These are phyloP conservation scores for Trypanosoma rangeli DNA, from an alignment of 208 protist species.

Conservation along the genomic window DNA sequence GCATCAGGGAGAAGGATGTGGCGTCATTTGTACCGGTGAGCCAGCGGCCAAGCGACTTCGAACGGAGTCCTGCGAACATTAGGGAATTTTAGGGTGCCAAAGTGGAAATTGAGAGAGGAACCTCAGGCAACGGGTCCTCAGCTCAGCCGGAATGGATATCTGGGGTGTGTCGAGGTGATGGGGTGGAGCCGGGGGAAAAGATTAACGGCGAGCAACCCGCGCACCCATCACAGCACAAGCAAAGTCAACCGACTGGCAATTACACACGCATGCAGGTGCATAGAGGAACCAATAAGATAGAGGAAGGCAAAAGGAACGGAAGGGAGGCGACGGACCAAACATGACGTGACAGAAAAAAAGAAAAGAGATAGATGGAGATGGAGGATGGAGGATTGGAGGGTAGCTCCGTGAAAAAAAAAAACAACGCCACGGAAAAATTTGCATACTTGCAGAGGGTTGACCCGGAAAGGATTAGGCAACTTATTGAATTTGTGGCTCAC, in stretches of 20 bases:
- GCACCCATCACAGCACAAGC: no score
- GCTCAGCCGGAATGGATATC: background rate
- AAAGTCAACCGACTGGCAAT: no score
- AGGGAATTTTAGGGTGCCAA: background rate
- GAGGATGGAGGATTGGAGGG: no score
- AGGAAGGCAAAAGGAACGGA: background rate
- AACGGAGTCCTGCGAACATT: conserved; percentile 20
- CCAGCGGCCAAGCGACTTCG: conserved; percentile 16
- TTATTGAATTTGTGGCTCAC: no score
- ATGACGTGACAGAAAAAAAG: no score
- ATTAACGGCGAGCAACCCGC: background rate
- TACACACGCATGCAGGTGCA: conserved; percentile 6
- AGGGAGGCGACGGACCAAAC: background rate
- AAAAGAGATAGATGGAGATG: no score
- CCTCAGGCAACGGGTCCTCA: background rate
- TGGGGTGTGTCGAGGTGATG: background rate
- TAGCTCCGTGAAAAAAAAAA: no score
- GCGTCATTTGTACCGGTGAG: conserved; percentile 2
- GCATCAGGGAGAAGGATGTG: background rate
- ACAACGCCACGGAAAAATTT: no score
- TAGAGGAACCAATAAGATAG: background rate
- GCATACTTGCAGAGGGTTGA: no score
- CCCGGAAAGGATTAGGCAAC: no score
- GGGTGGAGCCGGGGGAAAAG: background rate
- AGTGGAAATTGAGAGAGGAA: background rate